A percentile compares a stretch with the other conserved stretches of the same genome.
Evolutionary conservation across 352 stramenopile species (phyloP).

Genomic region (Phytophthora podocarpi): DNA sequence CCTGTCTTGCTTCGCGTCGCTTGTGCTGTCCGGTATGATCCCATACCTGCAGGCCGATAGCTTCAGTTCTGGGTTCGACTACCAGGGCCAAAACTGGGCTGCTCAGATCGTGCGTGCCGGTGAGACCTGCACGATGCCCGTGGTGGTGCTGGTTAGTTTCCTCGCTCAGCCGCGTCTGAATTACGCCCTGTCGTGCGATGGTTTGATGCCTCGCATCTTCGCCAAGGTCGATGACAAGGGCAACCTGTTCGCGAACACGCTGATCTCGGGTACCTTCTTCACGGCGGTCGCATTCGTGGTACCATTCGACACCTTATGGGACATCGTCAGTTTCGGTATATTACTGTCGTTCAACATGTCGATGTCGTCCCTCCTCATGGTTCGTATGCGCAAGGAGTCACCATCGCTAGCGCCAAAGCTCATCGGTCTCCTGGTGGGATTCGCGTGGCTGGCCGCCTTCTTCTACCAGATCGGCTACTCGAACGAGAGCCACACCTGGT

Average conservation of each 20-base stretch:
- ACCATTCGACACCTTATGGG: conserved; percentile 83
- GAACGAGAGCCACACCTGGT: conserved; percentile 30
- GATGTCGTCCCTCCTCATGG: conserved; percentile 74
- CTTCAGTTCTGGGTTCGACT: conserved; percentile 56
- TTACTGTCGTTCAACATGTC: conserved; percentile 88
- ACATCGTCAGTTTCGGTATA: conserved; percentile 91
- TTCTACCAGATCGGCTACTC: conserved; percentile 71
- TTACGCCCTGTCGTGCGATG: conserved; percentile 93
- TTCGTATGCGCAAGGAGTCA: conserved; percentile 66
- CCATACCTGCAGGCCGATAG: conserved; percentile 37
- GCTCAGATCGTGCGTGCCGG: conserved; percentile 43
- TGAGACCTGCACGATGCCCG: conserved; percentile 52
- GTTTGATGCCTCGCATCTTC: conserved; percentile 93
- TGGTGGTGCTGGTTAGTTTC: conserved; percentile 95
- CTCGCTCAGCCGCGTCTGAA: conserved; percentile 93
- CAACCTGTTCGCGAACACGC: conserved; percentile 80
- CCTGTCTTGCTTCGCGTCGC: conserved; percentile 72
- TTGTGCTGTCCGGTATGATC: conserved; percentile 89
- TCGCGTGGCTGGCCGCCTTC: conserved; percentile 52
- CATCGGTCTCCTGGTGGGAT: conserved; percentile 45
- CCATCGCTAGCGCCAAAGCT: conserved; percentile 47
- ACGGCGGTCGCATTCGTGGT: conserved; percentile 71
- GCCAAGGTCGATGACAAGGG: conserved; percentile 80
- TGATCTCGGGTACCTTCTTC: conserved; percentile 70
- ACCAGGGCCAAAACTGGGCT: conserved; percentile 48